A percentile compares a stretch with the other conserved stretches of the same genome.
Evolutionary conservation across 495 filamentous ascomycete species (phyloP).

Genomic region (Cudoniella acicularis): DNA sequence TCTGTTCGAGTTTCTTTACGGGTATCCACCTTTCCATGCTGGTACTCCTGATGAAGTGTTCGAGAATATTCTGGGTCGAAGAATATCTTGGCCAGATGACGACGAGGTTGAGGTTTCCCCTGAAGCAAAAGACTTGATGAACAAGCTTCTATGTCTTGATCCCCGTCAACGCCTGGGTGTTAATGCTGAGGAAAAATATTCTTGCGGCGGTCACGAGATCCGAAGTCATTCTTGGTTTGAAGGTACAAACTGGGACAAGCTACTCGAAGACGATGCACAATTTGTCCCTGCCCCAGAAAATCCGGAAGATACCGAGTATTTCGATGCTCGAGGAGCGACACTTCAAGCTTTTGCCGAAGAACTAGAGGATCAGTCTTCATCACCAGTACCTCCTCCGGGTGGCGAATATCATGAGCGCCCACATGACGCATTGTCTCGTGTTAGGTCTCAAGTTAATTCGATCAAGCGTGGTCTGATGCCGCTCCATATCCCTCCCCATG

Average conservation of each 20-base stretch:
- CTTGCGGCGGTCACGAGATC: constrained; percentile 85
- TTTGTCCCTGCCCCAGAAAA: constrained; percentile 93
- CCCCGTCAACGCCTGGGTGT: constrained; percentile 77
- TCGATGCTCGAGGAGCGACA: constrained; percentile 86
- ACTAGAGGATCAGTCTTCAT: constrained; percentile 80
- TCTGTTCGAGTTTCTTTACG: constrained; percentile 92
- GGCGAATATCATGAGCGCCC: constrained; percentile 79
- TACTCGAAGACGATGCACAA: constrained; percentile 88
- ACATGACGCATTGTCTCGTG: constrained; percentile 89
- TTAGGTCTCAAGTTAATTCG: constrained; percentile 71
- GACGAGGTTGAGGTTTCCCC: constrained; percentile 68
- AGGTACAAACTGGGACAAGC: constrained; percentile 81
- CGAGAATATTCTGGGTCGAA: constrained; percentile 87
- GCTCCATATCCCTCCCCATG: constrained; percentile 91
- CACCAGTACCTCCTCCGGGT: constrained; percentile 54
- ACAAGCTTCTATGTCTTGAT: constrained; percentile 79
- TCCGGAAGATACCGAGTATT: constrained; percentile 97
- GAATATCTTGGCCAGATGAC: constrained; percentile 82
- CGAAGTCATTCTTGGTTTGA: constrained; percentile 85
- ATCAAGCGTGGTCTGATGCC: constrained; percentile 90
- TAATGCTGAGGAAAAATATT: constrained; percentile 74
- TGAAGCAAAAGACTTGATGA: constrained; percentile 91
- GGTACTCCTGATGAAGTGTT: constrained; percentile 90
- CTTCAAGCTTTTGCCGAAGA: constrained; percentile 88
- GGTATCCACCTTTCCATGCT: constrained; percentile 91